Base-by-base conservation (phyloP, 148 eudicot genomes). In the Vaccinium corymbosum region DNA sequence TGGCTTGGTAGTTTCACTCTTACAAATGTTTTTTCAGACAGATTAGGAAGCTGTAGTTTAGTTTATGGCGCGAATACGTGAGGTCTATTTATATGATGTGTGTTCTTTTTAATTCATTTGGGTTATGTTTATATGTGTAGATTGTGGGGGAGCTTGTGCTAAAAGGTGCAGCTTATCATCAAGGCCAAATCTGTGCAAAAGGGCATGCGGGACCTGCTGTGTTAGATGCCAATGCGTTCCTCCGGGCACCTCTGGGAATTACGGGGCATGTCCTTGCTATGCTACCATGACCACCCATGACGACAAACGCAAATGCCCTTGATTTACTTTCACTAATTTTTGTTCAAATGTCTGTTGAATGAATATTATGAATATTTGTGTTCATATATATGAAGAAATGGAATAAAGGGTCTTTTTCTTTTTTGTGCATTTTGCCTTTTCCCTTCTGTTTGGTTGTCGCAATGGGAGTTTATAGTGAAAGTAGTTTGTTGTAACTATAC, bases 161-260 rank as follows among this genome's bases (percentile, higher is more conserved):
- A 86, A 62, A 32, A 90, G 94, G 84, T 92, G 94, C 85, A 71
- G 74, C 14, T 55, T 84, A 32, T 89, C 93, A 46, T 76, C 86
- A 8, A 85, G 93, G 89, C 93, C 89, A 17, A 85, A 81, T n/a
- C 83, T 89, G 51, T 92, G 94, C 82, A 87, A 89, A 51, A 92
- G 92, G 87, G 91, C 94, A 6, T 92, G 94, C 19, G 90, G 91
- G 73, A 89, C 92, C n/a, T 92, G 94, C 88, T 90, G 94, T 35
- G 51, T 64, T 56, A 79, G 91, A 75, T 92, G 94, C 87, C 84
- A 80, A 52, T 92, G 94, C 77, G 94, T 92, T 48, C 93, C 94
- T 49, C 89, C 94, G 2, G 94, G 94, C 85, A 92, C 94, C 48
- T 86, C 86, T 8, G 94, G 93, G 56, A 90, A 92, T 90, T 74